Evolutionary conservation across 345 rosid genomes (phyloP), one percentile per base, ranked within the genome.

Genomic region (Salix arbutifolia): DNA sequence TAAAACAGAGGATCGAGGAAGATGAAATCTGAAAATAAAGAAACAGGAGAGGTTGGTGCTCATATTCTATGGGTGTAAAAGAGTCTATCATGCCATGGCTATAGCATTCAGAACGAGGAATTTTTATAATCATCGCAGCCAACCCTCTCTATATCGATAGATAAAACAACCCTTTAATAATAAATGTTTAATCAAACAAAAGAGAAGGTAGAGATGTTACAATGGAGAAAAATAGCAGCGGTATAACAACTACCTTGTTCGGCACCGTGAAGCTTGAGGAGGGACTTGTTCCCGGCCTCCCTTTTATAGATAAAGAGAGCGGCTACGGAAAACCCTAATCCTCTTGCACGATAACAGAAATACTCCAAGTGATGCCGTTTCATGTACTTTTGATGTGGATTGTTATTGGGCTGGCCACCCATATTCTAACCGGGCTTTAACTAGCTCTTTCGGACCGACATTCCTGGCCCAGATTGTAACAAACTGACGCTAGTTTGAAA

Each of bases 61-160:
- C 84, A 86, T 82, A 84, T 86, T 86, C 87, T 86, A 82, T 84
- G 89, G 85, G 89, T 82, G 89, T 80, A 76, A 26, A 76, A 6
- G 73, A 62, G 85, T 83, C 86, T 81, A 68, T 83, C 88, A 83
- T 65, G 83, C 82, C 76, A 85, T 56, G 80, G 83, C 80, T n/a
- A 71, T 79, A 46, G 78, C 83, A 76, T 79, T 79, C 81, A 83
- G 83, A 52, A 79, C 83, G 76, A 83, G 73, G 76, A 76, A 79
- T 83, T 83, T 50, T 68, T 76, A 35, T 73, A 83, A 83, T 83
- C 85, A 83, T 69, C 65, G 71, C 83, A 69, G 33, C 64, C 73
- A 56, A n/a, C 62, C 26, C 71, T 8, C 14, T 3, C 12, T n/a
- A 2, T 3, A 23, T 58, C 61, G 28, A 9, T 23, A 3, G 2